These are phyloP conservation scores for Dendrobium catenatum DNA, from an alignment of 106 monocot species.

Conservation along the genomic window DNA sequence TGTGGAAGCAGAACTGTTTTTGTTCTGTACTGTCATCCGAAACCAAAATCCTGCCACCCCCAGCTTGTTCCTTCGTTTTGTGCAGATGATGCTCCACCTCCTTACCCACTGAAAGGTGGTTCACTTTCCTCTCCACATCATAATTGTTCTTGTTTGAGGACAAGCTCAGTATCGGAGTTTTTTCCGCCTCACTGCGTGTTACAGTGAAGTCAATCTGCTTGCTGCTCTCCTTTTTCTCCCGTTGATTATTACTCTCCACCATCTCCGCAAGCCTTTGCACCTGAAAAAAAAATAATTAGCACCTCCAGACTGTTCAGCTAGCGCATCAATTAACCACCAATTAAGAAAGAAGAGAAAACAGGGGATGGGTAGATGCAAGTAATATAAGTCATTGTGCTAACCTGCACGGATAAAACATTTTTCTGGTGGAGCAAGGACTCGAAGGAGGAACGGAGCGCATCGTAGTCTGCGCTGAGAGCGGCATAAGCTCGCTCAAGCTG, in stretches of 20 bases:
- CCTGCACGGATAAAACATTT: conserved; percentile 40
- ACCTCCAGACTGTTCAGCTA: too few relatives aligned
- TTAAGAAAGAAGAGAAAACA: not conserved
- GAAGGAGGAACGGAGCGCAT: conserved; percentile 33
- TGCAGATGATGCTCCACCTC: not conserved
- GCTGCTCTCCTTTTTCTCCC: not conserved
- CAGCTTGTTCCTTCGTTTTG: not conserved
- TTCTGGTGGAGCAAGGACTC: conserved; percentile 43
- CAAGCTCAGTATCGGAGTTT: not conserved
- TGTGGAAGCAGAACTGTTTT: not conserved
- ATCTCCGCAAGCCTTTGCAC: conserved; percentile 8
- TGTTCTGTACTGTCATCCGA: not conserved
- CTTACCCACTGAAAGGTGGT: not conserved
- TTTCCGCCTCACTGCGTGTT: not conserved
- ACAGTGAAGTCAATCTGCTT: not conserved
- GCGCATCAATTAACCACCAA: not conserved
- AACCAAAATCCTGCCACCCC: not conserved
- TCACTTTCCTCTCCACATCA: not conserved
- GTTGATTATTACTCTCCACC: not conserved
- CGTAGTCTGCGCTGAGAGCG: conserved; percentile 33
- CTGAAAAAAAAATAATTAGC: not conserved
- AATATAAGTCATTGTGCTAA: not conserved
- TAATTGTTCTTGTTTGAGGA: not conserved
- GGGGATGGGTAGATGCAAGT: not conserved
- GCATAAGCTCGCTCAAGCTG: conserved; percentile 59